Evolutionary conservation across 306 rosid species (phyloP), one percentile per base, ranked within the genome.

Genomic region (Cicer chorassanicum): DNA sequence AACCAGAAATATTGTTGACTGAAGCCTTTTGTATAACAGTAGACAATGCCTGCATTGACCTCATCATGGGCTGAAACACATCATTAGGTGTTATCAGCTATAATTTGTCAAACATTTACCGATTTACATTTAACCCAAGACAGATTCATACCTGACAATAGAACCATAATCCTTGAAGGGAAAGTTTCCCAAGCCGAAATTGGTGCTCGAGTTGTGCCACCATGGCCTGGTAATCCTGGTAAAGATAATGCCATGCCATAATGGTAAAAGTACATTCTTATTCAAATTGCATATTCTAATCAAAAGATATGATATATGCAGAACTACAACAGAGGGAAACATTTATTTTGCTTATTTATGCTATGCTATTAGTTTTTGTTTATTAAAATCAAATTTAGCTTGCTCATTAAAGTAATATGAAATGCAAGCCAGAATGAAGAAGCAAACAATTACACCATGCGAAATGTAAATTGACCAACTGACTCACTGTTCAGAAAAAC

Each of bases 171-270:
- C 98, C 98, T 82, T 93, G 98, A 64, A 91, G 88, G 67, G 98
- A 91, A 72, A 93, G 96, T 81, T 94, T 93, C 78, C 97, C 89
- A 13, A 91, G 91, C 54, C 89, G 92, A 80, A 93, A 93, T 78
- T 93, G 98, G 82, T 93, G 98, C 80, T 93, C 98, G 14, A 93
- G 94, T 73, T 93, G 98, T 54, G 98, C 97, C 83, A 93, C 97
- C 97, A 93, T 86, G 76, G 96, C 91, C 81, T 89, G 94, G 84
- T 93, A 93, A 88, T 93, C 98, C 98, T 91, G 84, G 81, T 68
- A 55, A 59, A 81, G 60, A 41, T 78, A 73, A 45, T 68, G 42
- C 21, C 45, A 53, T 70, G 42, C 29, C 38, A 44, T 12, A 5
- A 54, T n/a, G 54, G 54, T 72, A 74, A 63, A 72, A 79, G 78